A percentile compares a stretch with the other conserved stretches of the same genome.
Evolutionary conservation across 345 rosid species (phyloP).

Genomic region (Eucalyptus grandis): DNA sequence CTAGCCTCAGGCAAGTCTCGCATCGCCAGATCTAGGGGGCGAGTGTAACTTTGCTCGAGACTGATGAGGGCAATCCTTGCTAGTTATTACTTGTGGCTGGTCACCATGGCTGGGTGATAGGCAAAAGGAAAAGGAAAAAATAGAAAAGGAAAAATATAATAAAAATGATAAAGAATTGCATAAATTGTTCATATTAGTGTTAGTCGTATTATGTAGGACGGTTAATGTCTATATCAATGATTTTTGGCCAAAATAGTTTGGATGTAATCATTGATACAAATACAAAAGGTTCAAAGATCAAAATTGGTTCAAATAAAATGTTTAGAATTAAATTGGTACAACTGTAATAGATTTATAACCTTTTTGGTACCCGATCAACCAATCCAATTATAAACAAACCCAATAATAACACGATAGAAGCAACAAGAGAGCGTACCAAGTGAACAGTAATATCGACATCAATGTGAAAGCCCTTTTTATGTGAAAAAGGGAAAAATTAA

Average conservation of each 20-base stretch:
- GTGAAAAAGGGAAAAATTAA: neutral
- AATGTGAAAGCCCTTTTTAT: neutral
- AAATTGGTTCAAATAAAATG: neutral
- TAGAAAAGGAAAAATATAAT: too few relatives aligned
- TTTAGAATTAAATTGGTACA: too few relatives aligned
- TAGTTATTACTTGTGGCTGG: too few relatives aligned
- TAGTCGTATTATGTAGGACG: fast-evolving
- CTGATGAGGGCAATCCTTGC: too few relatives aligned
- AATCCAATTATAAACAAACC: neutral
- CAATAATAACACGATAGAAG: neutral
- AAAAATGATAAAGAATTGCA: too few relatives aligned
- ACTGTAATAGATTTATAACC: too few relatives aligned
- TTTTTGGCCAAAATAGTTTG: too few relatives aligned
- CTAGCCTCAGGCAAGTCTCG: neutral
- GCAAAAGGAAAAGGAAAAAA: neutral
- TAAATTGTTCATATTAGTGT: too few relatives aligned
- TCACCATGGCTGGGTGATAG: too few relatives aligned
- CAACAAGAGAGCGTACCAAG: neutral
- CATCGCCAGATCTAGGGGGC: fast-evolving
- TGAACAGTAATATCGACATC: neutral
- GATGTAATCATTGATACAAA: neutral
- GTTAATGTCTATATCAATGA: fast-evolving
- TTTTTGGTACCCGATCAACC: neutral
- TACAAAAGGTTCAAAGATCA: too few relatives aligned
- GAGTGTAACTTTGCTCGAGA: neutral